Conservation (phyloP, 768 basidiomycete species). For the Sporobolomyces pararoseus region DNA sequence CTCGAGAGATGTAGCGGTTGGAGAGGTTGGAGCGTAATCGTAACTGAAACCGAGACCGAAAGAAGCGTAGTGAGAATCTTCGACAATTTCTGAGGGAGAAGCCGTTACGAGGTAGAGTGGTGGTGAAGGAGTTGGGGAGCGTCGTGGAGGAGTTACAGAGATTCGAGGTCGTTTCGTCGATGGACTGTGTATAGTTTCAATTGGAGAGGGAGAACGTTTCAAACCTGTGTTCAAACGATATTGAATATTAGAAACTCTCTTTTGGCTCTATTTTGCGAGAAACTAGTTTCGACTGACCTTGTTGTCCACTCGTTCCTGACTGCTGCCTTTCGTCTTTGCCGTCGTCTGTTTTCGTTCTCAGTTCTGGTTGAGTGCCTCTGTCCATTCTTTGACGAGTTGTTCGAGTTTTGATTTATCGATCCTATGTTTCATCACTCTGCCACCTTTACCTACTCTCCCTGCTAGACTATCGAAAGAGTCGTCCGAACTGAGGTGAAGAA, state of each 20-base stretch:
- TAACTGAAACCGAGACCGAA: constrained; percentile 36
- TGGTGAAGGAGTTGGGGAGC: background rate
- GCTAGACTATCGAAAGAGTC: constrained; percentile 23
- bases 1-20: background rate
- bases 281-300: too few species aligned
- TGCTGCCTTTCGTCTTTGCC: background rate
- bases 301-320: too few species aligned
- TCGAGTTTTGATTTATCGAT: constrained; percentile 38
- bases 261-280: too few species aligned
- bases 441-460: constrained; percentile 18
- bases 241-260: too few species aligned
- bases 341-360: background rate
- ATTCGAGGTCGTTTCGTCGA: background rate
- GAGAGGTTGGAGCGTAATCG: constrained; percentile 1
- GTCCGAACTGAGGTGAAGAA: constrained; percentile 28
- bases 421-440: constrained; percentile 38
- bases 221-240: too few species aligned
- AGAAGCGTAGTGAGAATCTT: constrained; percentile 32
- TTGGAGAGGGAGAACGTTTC: too few species aligned
- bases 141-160: background rate
- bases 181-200: too few species aligned
- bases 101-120: constrained; percentile 29
- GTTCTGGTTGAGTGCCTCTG: constrained; percentile 14
- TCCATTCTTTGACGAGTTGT: constrained; percentile 28
- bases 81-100: constrained; percentile 25